Base-by-base conservation (phyloP, 129 eudicot species). In the Smallanthus sonchifolius region DNA sequence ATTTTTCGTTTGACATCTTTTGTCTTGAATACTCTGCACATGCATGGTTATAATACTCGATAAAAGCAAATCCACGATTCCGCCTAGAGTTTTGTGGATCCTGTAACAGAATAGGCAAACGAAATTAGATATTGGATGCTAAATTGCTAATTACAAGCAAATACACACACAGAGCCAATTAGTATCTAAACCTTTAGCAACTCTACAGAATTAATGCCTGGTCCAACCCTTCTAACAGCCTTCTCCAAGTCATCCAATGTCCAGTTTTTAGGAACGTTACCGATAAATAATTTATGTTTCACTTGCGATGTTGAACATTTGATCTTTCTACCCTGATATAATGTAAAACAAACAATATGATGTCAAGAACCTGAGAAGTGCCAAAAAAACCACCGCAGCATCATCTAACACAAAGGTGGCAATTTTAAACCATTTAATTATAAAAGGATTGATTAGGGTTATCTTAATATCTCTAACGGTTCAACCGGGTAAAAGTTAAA, bases 231-330 rank as follows among this genome's bases (percentile, higher is more conserved):
- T 49, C 79, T 75, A 68, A 91, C 99, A 75, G 73, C 83, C 52
- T 88, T 91, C 65, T 86, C 83, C 77, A 95, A 82, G 68, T 95
- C 99, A 45, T 86, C 88, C 77, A 81, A 81, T 57, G 90, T 84
- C 99, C 99, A 95, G 67, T 61, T 84, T 77, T 83, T 91, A 42
- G 99, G 99, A 76, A 91, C 82, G 63, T 91, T 95, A 72, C 99
- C 99, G 10, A 95, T 81, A 72, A 95, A 95, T 77, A 95, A 72
- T 74, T 85, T 85, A 68, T 95, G 82, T 72, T 91, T 95, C 20
- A 96, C 96, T 91, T 95, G 99, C 11, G 99, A 88, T 73, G 97
- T 66, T n/a, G 99, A 95, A 63, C 97, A 91, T 76, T 80, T 91
- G 13, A 95, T 36, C 82, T 70, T 91, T 77, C 76, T 95, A 52